Conservation (phyloP, 169 alveolate species). For the Toxoplasma gondii region DNA sequence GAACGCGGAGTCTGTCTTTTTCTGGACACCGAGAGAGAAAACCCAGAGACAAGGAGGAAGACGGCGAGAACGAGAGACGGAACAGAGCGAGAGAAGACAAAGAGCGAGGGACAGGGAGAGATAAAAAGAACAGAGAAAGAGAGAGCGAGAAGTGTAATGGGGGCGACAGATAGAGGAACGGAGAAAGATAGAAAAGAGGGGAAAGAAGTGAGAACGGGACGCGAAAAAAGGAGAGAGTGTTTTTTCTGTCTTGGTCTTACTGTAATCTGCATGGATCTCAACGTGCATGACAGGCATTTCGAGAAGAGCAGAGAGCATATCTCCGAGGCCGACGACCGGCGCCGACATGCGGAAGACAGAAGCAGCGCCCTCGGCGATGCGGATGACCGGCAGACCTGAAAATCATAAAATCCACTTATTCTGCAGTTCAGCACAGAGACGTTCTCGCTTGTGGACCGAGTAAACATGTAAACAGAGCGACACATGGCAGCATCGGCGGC, state of each 20-base stretch:
- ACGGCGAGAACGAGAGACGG: no score
- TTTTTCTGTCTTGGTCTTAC: neutral
- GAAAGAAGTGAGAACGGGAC: neutral
- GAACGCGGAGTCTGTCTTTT: no score
- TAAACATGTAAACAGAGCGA: no score
- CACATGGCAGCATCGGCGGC: no score
- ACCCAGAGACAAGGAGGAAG: no score
- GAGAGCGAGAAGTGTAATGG: no score
- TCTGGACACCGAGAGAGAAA: no score
- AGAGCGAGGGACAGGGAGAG: neutral
- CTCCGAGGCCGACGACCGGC: constrained; percentile 47
- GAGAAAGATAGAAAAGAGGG: neutral
- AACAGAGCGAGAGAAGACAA: no score
- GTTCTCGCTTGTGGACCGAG: no score
- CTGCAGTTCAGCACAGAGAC: no score
- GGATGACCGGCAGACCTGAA: constrained; percentile 49
- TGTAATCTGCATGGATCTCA: constrained; percentile 37
- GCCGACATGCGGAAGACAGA: constrained; percentile 62
- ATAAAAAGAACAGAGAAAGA: no score
- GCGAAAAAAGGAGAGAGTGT: neutral
- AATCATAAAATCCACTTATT: neutral
- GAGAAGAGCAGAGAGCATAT: constrained; percentile 56
- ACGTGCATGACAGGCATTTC: constrained; percentile 63
- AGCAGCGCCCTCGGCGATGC: constrained; percentile 66
- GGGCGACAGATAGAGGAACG: no score